Evolutionary conservation across 768 basidiomycete genomes (phyloP).

Genomic region (Daedalea quercina): DNA sequence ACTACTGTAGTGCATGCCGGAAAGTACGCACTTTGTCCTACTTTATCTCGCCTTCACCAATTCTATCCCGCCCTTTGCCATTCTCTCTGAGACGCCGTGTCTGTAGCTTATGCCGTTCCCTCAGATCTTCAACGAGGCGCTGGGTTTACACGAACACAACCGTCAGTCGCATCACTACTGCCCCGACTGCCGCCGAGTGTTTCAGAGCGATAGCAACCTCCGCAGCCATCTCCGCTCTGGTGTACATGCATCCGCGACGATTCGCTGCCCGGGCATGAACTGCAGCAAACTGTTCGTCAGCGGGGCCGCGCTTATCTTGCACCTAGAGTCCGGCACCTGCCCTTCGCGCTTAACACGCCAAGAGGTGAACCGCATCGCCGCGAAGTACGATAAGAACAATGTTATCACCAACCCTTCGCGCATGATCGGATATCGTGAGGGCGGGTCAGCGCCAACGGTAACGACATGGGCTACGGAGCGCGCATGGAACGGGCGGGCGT

Average conservation of each 20-base stretch:
- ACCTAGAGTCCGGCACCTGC: slow-evolving; percentile 59
- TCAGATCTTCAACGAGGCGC: slow-evolving; percentile 31
- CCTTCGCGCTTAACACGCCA: slow-evolving; percentile 39
- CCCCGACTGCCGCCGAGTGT: slow-evolving; percentile 34
- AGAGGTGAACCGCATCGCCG: slow-evolving; percentile 34
- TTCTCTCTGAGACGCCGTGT: no score
- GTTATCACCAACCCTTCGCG: slow-evolving; percentile 51
- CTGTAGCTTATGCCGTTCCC: background rate
- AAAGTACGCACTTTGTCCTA: slow-evolving; percentile 13
- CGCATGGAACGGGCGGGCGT: slow-evolving; percentile 38
- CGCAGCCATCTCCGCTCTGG: slow-evolving; percentile 47
- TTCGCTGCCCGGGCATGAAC: slow-evolving; percentile 30
- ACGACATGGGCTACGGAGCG: slow-evolving; percentile 32
- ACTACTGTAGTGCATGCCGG: slow-evolving; percentile 36
- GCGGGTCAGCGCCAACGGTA: background rate
- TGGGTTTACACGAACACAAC: slow-evolving; percentile 28
- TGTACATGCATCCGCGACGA: slow-evolving; percentile 34
- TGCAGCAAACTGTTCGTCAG: slow-evolving; percentile 48
- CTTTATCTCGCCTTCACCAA: background rate
- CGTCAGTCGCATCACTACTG: slow-evolving; percentile 33
- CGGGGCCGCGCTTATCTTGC: slow-evolving; percentile 47
- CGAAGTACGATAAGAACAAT: slow-evolving; percentile 35
- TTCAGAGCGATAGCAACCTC: slow-evolving; percentile 35
- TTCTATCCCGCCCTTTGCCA: no score
- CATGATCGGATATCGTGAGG: slow-evolving; percentile 32